A percentile compares a stretch with the other conserved stretches of the same genome.
Evolutionary conservation across 2,329 filamentous ascomycete genomes (phyloP).

Genomic region (Stagonosporopsis rhizophila): DNA sequence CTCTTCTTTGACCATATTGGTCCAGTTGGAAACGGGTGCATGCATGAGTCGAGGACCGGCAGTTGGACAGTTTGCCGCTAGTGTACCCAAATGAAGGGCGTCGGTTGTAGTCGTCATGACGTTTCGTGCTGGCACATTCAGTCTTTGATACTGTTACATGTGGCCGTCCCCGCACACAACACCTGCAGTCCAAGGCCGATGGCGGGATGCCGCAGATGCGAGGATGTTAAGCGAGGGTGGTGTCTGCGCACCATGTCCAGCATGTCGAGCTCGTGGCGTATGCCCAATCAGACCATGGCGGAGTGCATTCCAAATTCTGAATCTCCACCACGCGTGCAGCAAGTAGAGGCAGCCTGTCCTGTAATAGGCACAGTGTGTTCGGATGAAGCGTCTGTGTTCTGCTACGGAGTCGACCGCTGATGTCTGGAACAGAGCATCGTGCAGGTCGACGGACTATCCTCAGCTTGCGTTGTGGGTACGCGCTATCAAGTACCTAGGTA

Average conservation of each 20-base stretch:
- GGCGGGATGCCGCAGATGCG: slow-evolving; percentile 17
- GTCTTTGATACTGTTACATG: neutral
- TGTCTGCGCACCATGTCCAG: slow-evolving; percentile 30
- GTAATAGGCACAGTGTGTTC: slow-evolving; percentile 52
- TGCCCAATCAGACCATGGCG: slow-evolving; percentile 30
- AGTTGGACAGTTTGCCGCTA: slow-evolving; percentile 2
- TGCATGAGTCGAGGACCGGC: neutral
- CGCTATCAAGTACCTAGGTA: slow-evolving; percentile 68
- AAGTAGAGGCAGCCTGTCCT: slow-evolving; percentile 42
- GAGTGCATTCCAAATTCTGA: slow-evolving; percentile 29
- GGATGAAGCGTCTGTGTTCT: slow-evolving; percentile 61
- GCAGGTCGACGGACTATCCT: slow-evolving; percentile 53
- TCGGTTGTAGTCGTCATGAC: slow-evolving; percentile 3
- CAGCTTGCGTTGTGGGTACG: slow-evolving; percentile 59
- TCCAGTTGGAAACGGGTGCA: neutral
- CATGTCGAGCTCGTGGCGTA: slow-evolving; percentile 32
- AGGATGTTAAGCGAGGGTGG: slow-evolving; percentile 38
- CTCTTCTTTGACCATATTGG: neutral
- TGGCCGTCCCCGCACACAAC: slow-evolving; percentile 2
- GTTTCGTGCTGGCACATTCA: neutral
- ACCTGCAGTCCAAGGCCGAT: slow-evolving; percentile 15
- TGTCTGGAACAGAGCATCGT: slow-evolving; percentile 66
- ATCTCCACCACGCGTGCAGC: slow-evolving; percentile 38
- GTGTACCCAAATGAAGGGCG: slow-evolving; percentile 1
- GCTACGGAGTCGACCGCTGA: slow-evolving; percentile 75